phyloP scores from a whole-genome alignment of 371 early-diverging fungal genomes.

The Mortierella sp. region DNA sequence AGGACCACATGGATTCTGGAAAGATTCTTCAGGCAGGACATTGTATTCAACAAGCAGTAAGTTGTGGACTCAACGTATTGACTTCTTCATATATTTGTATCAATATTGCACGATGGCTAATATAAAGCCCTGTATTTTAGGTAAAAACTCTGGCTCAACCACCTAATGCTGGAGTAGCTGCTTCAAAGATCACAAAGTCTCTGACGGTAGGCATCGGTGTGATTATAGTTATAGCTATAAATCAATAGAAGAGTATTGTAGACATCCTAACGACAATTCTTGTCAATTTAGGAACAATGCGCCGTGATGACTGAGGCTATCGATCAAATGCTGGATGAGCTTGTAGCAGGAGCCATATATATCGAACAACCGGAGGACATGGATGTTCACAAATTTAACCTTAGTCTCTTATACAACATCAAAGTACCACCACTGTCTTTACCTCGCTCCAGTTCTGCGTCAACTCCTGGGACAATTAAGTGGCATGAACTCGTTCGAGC shows the following conservation, averaged over 20 bases:
- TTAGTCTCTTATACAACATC: slow-evolving; percentile 30
- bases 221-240: background rate
- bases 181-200: slow-evolving; percentile 33
- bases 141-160: slow-evolving; percentile 34
- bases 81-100: no score
- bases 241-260: background rate
- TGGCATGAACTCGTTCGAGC: slow-evolving; percentile 52
- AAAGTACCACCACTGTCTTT: slow-evolving; percentile 35
- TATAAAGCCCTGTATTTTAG: slow-evolving; percentile 4
- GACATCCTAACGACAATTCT: background rate
- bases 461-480: slow-evolving; percentile 29
- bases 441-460: slow-evolving; percentile 20
- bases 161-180: slow-evolving; percentile 41
- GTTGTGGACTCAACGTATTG: background rate
- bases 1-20: slow-evolving; percentile 45
- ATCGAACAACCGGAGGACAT: background rate
- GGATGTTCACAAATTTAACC: slow-evolving; percentile 2
- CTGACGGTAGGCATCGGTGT: slow-evolving; percentile 34
- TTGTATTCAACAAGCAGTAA: slow-evolving; percentile 55
- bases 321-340: slow-evolving; percentile 53
- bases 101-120: background rate
- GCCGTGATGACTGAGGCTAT: slow-evolving; percentile 41
- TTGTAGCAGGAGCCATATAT: slow-evolving; percentile 28
- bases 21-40: slow-evolving; percentile 53
- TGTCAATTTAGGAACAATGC: slow-evolving; percentile 36